These are phyloP conservation scores for Tuber aestivum DNA, from an alignment of 495 filamentous ascomycete genomes.

Conservation along the genomic window DNA sequence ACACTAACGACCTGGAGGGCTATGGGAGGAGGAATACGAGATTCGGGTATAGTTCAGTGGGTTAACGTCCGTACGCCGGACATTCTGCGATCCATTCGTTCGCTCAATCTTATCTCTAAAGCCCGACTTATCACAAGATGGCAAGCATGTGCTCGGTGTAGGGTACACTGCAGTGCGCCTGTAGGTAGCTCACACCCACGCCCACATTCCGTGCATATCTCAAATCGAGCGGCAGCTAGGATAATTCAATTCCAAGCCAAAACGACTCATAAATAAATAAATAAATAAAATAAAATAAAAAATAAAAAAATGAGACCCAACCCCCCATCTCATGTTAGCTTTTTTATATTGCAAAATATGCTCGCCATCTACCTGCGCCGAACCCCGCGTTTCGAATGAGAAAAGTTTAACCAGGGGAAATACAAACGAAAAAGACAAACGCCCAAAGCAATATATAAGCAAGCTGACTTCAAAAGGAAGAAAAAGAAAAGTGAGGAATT, in stretches of 20 bases:
- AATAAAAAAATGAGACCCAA: not conserved
- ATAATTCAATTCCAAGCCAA: not conserved
- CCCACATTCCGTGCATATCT: not conserved
- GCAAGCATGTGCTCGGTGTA: not conserved
- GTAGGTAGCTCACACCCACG: not conserved
- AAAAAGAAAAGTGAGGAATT: not conserved
- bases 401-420: not conserved
- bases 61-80: not conserved
- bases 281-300: not conserved
- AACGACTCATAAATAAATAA: not conserved
- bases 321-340: not conserved
- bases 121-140: not conserved
- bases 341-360: not conserved
- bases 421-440: not conserved
- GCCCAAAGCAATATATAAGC: not conserved
- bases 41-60: not conserved
- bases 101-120: not conserved
- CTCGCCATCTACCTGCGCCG: conserved; percentile 2
- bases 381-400: not conserved
- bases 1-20: not conserved
- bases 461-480: not conserved
- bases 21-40: not conserved
- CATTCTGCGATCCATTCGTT: not conserved
- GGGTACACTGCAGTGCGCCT: not conserved
- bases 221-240: not conserved